phyloP scores from a whole-genome alignment of 306 rosid species.

The Cicer pinnatifidum region DNA sequence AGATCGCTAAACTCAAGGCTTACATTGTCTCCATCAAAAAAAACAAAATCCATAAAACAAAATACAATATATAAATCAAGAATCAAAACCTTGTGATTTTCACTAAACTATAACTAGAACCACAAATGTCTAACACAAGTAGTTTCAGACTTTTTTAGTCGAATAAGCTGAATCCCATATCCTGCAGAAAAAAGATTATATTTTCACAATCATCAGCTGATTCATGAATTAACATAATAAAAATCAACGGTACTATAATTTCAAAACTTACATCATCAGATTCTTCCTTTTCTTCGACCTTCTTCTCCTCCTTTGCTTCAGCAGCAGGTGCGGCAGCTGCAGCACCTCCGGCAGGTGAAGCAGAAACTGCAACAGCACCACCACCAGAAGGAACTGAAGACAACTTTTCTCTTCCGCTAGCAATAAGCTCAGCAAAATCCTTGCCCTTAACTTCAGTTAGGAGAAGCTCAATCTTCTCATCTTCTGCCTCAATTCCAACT shows the following conservation, averaged over 20 bases:
- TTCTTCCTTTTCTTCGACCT: constrained; percentile 79
- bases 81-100: constrained; percentile 24
- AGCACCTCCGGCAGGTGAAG: constrained; percentile 53
- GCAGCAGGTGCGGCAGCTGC: constrained; percentile 61
- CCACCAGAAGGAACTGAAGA: constrained; percentile 68
- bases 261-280: constrained; percentile 66
- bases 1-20: no score
- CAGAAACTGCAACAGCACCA: constrained; percentile 60
- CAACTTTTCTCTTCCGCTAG: constrained; percentile 73
- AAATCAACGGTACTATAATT: background rate
- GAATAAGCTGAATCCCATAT: constrained; percentile 77
- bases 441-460: constrained; percentile 63
- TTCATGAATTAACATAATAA: background rate
- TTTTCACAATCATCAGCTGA: background rate
- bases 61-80: no score
- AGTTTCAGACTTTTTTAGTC: constrained; percentile 47
- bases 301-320: constrained; percentile 73
- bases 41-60: no score
- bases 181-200: constrained; percentile 52
- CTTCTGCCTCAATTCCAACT: constrained; percentile 74
- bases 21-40: no score
- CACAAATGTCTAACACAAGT: constrained; percentile 34
- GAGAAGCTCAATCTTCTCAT: constrained; percentile 55
- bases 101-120: constrained; percentile 40
- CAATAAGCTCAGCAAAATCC: constrained; percentile 67